Base-by-base conservation (phyloP, 805 yeast genomes). In the Saccharomycopsis selenospora region DNA sequence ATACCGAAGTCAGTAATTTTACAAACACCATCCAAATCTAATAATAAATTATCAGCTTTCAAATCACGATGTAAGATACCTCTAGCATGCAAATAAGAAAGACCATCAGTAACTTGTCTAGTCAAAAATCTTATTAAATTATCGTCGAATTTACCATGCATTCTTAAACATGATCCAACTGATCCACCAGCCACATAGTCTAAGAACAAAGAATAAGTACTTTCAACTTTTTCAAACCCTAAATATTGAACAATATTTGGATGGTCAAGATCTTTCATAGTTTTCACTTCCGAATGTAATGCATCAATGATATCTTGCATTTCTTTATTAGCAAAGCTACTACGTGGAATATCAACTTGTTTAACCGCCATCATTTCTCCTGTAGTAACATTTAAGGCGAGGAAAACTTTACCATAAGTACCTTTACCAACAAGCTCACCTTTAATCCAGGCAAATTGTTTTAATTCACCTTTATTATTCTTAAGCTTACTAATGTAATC, bases 341-440 rank as follows among this genome's bases (percentile, higher is more conserved):
- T 60, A 47, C 67, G 64, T 0, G 86, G 81, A 10, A 83, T 82
- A 38, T 76, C 81, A 2, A 91, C 96, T 65, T 93, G 99, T 61
- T 93, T 93, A 2, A 93, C 99, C 0, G 99, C 99, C 69, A 93
- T 84, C 95, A 93, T 89, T 59, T 93, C 99, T 47, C 98, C 98
- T 0, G 96, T 88, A 1, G 98, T 93, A 14, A 89, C 90, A 64
- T 93, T 93, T 60, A 93, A 72, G 1, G 96, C 97, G 48, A 93
- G 70, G 60, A 75, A 91, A 1, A 93, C 99, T 30, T 86, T 82
- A 7, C 99, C 99, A 70, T 90, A 93, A 1, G 97, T 90, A 0
- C 99, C 99, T 50, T 87, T 79, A 0, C 99, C 99, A 50, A 93
- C 88, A 54, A 93, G 71, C 60, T 90, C 97, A 72, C 99, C 99